Conservation (phyloP, 345 rosid genomes). For the Xanthoceras sorbifolium region DNA sequence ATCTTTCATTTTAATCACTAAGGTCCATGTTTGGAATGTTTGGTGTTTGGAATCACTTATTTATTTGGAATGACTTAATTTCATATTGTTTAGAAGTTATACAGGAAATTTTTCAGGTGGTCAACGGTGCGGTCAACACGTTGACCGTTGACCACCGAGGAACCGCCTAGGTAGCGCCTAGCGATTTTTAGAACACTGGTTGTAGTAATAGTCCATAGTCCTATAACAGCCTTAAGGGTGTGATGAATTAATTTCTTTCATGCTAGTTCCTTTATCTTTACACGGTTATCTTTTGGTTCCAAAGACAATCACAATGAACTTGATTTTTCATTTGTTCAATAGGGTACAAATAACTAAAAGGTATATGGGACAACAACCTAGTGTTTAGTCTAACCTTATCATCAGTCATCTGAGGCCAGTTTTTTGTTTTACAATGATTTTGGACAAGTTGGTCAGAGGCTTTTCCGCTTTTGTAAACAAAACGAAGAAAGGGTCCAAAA, state of each 20-base stretch:
- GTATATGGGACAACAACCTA: not conserved
- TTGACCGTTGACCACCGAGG: no score
- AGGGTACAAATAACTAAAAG: not conserved
- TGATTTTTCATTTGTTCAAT: conserved; percentile 16
- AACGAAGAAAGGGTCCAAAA: not conserved
- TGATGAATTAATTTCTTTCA: not conserved
- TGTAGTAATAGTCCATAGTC: not conserved
- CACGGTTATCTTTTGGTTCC: not conserved
- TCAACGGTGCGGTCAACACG: no score
- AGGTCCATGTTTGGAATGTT: no score
- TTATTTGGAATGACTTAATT: no score
- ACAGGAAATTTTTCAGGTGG: no score
- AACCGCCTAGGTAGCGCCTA: no score
- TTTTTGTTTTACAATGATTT: not conserved
- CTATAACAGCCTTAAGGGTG: not conserved
- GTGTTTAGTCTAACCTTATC: not conserved
- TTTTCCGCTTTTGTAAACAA: not conserved
- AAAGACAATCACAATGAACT: not conserved
- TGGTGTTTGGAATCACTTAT: no score
- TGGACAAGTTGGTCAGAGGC: not conserved
- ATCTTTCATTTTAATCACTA: no score
- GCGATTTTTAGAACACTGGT: no score
- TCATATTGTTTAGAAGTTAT: no score
- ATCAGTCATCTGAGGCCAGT: not conserved
- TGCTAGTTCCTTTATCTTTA: not conserved